Evolutionary conservation across 1,284 basidiomycete genomes (phyloP), one percentile per base, ranked within the genome.

Genomic region (Naganishia cerealis): DNA sequence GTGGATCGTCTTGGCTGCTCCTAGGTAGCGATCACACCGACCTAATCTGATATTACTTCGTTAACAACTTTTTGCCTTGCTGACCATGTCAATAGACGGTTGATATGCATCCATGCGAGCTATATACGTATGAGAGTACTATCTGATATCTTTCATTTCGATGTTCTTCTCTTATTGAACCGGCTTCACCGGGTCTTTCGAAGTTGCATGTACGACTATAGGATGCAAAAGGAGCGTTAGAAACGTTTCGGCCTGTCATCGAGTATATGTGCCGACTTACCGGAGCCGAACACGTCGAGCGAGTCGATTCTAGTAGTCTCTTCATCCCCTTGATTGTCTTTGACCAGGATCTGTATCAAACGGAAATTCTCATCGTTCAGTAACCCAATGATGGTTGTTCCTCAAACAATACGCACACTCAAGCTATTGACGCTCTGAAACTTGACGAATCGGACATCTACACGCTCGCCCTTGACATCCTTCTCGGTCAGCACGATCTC

Each of bases 291-390:
- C 15, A 92, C 76, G 76, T 93, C 90, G 63, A 93, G 82, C 29
- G 83, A 85, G 77, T 92, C 89, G 71, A 93, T 89, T 52, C 88
- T 83, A 18, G 91, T 92, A 72, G 86, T 85, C 57, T 91, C 89
- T 59, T 86, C 86, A 50, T 79, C 87, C 13, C 86, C 88, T 71
- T 90, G 88, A 75, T 93, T 92, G 29, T 86, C 86, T 67, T 85
- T 85, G 29, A 93, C 85, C 73, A 92, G 89, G 57, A 93, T 87
- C 88, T 91, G 75, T 29, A 21, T 50, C 29, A 18, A 36, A 38
- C 3, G 36, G 26, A 13, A 26, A 9, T 15, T 16, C 46, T 50
- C 3, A 26, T 36, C 15, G 26, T 12, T 63, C 18, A 24, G 33
- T 52, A 21, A 13, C 40, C 21, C 12, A 48, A 10, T 26, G 50